These are phyloP conservation scores for Calonectria multiphialidica DNA, from an alignment of 2,329 filamentous ascomycete genomes.

Conservation along the genomic window DNA sequence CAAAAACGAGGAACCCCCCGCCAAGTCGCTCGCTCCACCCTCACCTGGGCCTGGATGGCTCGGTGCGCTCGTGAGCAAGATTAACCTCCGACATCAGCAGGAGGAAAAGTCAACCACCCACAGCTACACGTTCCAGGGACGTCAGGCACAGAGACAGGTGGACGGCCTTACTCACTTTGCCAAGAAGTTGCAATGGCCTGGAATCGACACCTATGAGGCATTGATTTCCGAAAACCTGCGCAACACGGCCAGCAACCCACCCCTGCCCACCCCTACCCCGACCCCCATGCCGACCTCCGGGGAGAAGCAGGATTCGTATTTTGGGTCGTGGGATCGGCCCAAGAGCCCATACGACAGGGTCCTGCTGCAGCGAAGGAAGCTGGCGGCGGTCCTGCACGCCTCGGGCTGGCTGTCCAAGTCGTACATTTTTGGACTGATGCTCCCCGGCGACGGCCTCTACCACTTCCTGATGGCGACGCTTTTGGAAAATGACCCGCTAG, in stretches of 20 bases:
- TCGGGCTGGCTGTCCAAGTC: slow-evolving; percentile 77
- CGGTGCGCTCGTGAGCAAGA: slow-evolving; percentile 67
- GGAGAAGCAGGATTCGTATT: slow-evolving; percentile 59
- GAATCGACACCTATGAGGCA: slow-evolving; percentile 64
- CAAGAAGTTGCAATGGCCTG: slow-evolving; percentile 72
- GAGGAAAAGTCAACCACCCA: slow-evolving; percentile 47
- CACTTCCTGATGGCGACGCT: slow-evolving; percentile 76
- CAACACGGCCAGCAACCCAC: slow-evolving; percentile 48
- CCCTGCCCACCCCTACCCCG: slow-evolving; percentile 50
- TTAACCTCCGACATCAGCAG: slow-evolving; percentile 58
- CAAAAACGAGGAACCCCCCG: slow-evolving; percentile 51
- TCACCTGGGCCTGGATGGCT: slow-evolving; percentile 59
- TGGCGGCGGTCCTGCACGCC: slow-evolving; percentile 68
- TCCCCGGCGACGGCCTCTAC: slow-evolving; percentile 72
- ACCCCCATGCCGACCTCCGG: slow-evolving; percentile 51
- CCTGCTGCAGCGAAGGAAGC: slow-evolving; percentile 62
- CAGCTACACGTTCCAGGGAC: slow-evolving; percentile 65
- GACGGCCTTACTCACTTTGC: slow-evolving; percentile 74
- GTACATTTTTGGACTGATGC: slow-evolving; percentile 73
- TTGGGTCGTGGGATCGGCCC: slow-evolving; percentile 55
- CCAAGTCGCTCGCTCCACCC: slow-evolving; percentile 24
- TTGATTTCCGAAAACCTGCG: slow-evolving; percentile 62
- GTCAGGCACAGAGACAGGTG: slow-evolving; percentile 69
- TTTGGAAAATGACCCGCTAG: slow-evolving; percentile 73
- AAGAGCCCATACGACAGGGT: slow-evolving; percentile 46